A percentile compares a stretch with the other conserved stretches of the same genome.
These are phyloP conservation scores for Drosera spatulata DNA, from an alignment of 179 eudicot genomes.

Conservation along the genomic window DNA sequence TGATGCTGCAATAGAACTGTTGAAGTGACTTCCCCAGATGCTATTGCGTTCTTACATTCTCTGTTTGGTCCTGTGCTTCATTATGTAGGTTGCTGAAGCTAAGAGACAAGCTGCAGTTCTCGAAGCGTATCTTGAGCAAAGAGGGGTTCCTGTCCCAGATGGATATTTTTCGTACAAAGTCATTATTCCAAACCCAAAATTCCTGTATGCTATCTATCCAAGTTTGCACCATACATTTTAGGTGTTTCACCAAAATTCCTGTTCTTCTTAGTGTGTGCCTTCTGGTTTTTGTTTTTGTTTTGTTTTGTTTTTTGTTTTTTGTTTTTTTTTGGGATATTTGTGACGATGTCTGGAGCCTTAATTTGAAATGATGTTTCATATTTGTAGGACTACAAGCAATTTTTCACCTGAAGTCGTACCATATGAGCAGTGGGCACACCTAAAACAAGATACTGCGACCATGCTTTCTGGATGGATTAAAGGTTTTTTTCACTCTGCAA, in stretches of 20 bases:
- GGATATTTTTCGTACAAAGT: conserved; percentile 69
- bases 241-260: no score
- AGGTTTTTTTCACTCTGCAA: conserved; percentile 43
- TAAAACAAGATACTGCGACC: conserved; percentile 47
- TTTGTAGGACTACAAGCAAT: conserved; percentile 30
- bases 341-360: no score
- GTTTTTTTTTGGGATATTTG: no score
- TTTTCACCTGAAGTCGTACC: conserved; percentile 72
- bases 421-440: conserved; percentile 57
- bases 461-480: conserved; percentile 69
- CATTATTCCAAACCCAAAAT: conserved; percentile 62
- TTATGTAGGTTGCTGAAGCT: conserved; percentile 46
- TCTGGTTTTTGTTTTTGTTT: no score
- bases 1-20: no score
- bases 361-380: not conserved
- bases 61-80: not conserved
- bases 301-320: no score
- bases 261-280: no score
- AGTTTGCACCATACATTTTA: not conserved
- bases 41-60: not conserved
- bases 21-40: not conserved
- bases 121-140: conserved; percentile 72
- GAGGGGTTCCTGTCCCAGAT: conserved; percentile 72
- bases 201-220: conserved; percentile 32
- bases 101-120: conserved; percentile 51